These are phyloP conservation scores for Sanghuangporus sanghuang DNA, from an alignment of 1,284 basidiomycete genomes.

Conservation along the genomic window DNA sequence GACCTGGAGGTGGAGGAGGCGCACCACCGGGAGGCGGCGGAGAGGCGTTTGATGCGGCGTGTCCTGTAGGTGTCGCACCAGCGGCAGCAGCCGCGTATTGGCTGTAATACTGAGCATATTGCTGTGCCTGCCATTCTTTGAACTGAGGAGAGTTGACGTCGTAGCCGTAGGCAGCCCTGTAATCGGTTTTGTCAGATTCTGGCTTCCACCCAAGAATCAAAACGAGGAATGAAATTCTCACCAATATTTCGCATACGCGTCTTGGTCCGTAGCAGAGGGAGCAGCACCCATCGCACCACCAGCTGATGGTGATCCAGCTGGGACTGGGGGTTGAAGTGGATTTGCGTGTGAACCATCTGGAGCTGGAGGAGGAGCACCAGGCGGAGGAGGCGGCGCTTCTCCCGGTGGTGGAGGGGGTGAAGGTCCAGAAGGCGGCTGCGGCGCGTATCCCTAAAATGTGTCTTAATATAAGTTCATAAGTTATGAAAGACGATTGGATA, in stretches of 20 bases:
- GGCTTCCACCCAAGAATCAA: background rate
- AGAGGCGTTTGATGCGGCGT: background rate
- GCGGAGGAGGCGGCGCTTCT: slow-evolving; percentile 36
- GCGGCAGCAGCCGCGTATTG: slow-evolving; percentile 30
- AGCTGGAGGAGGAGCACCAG: slow-evolving; percentile 30
- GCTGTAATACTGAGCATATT: slow-evolving; percentile 70
- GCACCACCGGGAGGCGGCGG: slow-evolving; percentile 13
- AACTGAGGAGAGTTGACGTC: slow-evolving; percentile 80
- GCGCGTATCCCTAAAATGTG: slow-evolving; percentile 49
- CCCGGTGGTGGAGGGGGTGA: slow-evolving; percentile 56
- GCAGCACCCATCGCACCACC: slow-evolving; percentile 33
- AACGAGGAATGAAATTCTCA: slow-evolving; percentile 28
- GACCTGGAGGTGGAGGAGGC: slow-evolving; percentile 10
- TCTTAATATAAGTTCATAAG: slow-evolving; percentile 21
- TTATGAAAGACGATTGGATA: slow-evolving; percentile 23
- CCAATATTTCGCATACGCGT: slow-evolving; percentile 71
- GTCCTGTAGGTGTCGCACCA: background rate
- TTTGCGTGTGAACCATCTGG: slow-evolving; percentile 27
- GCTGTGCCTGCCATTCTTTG: slow-evolving; percentile 71
- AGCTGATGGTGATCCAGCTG: slow-evolving; percentile 27
- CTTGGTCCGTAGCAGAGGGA: slow-evolving; percentile 46
- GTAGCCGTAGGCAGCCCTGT: slow-evolving; percentile 84
- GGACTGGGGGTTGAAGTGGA: slow-evolving; percentile 28
- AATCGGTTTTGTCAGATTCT: slow-evolving; percentile 2
- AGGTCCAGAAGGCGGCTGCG: slow-evolving; percentile 52